Percentiles rank a stretch among this genome's conserved stretches.
phyloP scores from a whole-genome alignment of 2,329 filamentous ascomycete genomes.

The Cryphonectria radicalis region DNA sequence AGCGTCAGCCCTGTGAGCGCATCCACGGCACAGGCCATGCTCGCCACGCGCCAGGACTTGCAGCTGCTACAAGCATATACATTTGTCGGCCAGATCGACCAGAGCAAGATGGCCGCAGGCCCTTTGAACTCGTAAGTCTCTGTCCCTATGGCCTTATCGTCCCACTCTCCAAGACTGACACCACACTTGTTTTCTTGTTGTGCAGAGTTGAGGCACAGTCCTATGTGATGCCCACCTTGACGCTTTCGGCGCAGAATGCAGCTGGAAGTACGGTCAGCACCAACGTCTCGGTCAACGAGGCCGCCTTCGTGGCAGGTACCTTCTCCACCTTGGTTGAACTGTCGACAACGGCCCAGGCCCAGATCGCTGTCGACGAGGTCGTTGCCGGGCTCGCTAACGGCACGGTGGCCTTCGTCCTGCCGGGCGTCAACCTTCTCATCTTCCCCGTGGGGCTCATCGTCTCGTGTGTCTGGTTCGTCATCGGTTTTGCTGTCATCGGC shows the following conservation, averaged over 20 bases:
- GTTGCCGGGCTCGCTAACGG: slow-evolving; percentile 51
- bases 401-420: slow-evolving; percentile 68
- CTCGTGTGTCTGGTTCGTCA: slow-evolving; percentile 62
- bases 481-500: slow-evolving; percentile 62
- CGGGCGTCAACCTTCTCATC: slow-evolving; percentile 69
- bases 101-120: slow-evolving; percentile 54
- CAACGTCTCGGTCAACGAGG: slow-evolving; percentile 70
- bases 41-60: slow-evolving; percentile 37
- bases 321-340: slow-evolving; percentile 64
- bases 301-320: slow-evolving; percentile 71
- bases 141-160: not conserved
- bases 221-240: slow-evolving; percentile 70
- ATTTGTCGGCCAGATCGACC: slow-evolving; percentile 71
- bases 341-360: slow-evolving; percentile 54
- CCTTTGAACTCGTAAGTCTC: slow-evolving; percentile 59
- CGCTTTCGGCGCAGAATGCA: slow-evolving; percentile 61
- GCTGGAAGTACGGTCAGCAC: slow-evolving; percentile 60
- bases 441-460: slow-evolving; percentile 73
- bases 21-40: slow-evolving; percentile 32
- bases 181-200: not conserved
- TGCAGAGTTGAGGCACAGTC: slow-evolving; percentile 61
- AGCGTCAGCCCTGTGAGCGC: slow-evolving; percentile 50
- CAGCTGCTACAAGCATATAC: slow-evolving; percentile 64
- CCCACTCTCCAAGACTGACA: slow-evolving; percentile 22
- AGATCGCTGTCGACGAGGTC: slow-evolving; percentile 54